Conservation (phyloP, 2,329 filamentous ascomycete genomes). For the Lasiodiplodia gonubiensis region DNA sequence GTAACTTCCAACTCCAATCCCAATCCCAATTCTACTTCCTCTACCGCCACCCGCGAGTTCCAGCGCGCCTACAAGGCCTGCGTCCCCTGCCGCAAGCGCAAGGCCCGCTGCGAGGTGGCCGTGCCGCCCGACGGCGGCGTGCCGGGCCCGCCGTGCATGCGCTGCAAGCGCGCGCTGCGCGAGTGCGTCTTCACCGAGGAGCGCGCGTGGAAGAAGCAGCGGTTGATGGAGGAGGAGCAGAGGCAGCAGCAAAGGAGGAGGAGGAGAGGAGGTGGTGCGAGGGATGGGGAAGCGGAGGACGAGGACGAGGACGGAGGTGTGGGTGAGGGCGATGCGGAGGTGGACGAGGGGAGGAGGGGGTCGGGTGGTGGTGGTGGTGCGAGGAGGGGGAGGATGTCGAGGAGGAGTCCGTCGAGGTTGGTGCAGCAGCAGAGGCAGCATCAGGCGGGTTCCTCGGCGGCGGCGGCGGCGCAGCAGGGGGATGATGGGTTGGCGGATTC, state of each 20-base stretch:
- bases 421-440: constrained; percentile 31
- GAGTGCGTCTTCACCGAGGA: constrained; percentile 54
- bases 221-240: constrained; percentile 40
- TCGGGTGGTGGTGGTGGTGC: background rate
- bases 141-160: constrained; percentile 51
- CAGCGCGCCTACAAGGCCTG: constrained; percentile 63
- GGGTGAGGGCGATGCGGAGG: background rate
- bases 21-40: background rate
- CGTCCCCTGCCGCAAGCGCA: constrained; percentile 58
- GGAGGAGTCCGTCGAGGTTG: constrained; percentile 28
- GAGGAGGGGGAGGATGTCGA: background rate
- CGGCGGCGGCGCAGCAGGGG: constrained; percentile 30
- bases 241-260: constrained; percentile 37
- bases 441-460: background rate
- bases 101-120: constrained; percentile 59
- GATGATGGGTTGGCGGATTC: constrained; percentile 43
- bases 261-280: background rate
- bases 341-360: background rate
- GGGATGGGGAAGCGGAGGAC: background rate
- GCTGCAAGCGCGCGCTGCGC: constrained; percentile 58
- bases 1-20: background rate
- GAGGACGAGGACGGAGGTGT: background rate
- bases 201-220: constrained; percentile 40
- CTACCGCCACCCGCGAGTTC: constrained; percentile 36
- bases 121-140: constrained; percentile 46